Base-by-base conservation (phyloP, 768 basidiomycete species). In the Tricholoma furcatifolium region DNA sequence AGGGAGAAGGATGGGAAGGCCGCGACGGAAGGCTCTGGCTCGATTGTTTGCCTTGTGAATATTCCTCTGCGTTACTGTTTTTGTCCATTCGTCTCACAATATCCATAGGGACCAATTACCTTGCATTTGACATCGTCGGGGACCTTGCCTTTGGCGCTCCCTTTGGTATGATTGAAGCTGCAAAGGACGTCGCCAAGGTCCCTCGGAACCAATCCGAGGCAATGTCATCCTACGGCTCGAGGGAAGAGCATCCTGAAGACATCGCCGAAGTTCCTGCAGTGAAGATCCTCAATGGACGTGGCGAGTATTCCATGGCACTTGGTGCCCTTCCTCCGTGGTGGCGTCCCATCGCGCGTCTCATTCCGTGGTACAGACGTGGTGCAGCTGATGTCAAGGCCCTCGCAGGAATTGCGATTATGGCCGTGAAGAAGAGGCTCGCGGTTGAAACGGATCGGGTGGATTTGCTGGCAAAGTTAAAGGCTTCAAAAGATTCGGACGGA, bases 61-160 rank as follows among this genome's bases (percentile, higher is more conserved):
- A n/a, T n/a, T n/a, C n/a, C n/a, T n/a, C n/a, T n/a, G n/a, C 58
- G 84, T 15, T 2, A 3, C 8, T 1, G 45, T 10, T 11, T 17
- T 17, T 21, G 20, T 35, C 31, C 46, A 40, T 20, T 31, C 36
- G 11, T 14, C n/a, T 18, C 10, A 5, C 20, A 45, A 53, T 54
- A 15, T 12, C 46, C 39, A 20, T 7, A 80, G 79, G 80, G 79
- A 68, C 66, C 17, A 80, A 81, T 58, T 82, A 80, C 57, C 75
- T 82, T 14, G 76, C 77, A 4, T 82, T 82, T 57, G 80, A 81
- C 67, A 91, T 93, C 60, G 88, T 93, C 40, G 91, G 88, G 67
- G 90, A 93, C 66, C 78, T 93, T 12, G 88, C 91, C 0, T 94
- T 94, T 60, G 93, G 93, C 1, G 81, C 82, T 1, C 88, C 93